Evolutionary conservation across 1,284 basidiomycete species (phyloP).

Genomic region (Lignosus rhinocerotis): DNA sequence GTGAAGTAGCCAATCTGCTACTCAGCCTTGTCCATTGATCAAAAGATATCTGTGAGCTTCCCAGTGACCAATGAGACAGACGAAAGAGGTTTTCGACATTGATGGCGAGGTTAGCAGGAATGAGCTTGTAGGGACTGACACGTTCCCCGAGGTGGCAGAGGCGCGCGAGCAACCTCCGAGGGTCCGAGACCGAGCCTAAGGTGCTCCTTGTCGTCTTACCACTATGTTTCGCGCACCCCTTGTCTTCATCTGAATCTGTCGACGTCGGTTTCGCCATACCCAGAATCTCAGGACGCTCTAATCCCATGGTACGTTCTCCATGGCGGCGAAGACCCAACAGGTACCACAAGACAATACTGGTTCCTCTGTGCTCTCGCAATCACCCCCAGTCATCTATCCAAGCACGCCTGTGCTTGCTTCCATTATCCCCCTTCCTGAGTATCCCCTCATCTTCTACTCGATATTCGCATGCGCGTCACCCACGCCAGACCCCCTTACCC

Average conservation of each 20-base stretch:
- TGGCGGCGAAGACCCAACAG: constrained; percentile 31
- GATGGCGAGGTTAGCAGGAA: too few relatives aligned
- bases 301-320: constrained; percentile 5
- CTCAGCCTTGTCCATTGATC: too few relatives aligned
- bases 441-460: constrained; percentile 46
- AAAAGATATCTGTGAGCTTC: too few relatives aligned
- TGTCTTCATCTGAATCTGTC: neutral
- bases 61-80: too few relatives aligned
- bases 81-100: too few relatives aligned
- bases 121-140: neutral
- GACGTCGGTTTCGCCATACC: neutral
- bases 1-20: too few relatives aligned
- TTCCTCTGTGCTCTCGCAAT: constrained; percentile 33
- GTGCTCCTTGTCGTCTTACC: constrained; percentile 13
- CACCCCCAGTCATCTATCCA: constrained; percentile 35
- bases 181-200: neutral
- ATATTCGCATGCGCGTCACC: constrained; percentile 39
- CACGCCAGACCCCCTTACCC: constrained; percentile 36
- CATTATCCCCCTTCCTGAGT: constrained; percentile 36
- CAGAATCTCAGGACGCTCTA: neutral
- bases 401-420: constrained; percentile 39
- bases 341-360: constrained; percentile 35
- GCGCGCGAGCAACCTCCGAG: constrained; percentile 2
- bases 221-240: constrained; percentile 15
- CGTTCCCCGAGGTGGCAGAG: constrained; percentile 10